phyloP scores from a whole-genome alignment of 371 early-diverging fungal species.

The Amoeboradix gromovi region DNA sequence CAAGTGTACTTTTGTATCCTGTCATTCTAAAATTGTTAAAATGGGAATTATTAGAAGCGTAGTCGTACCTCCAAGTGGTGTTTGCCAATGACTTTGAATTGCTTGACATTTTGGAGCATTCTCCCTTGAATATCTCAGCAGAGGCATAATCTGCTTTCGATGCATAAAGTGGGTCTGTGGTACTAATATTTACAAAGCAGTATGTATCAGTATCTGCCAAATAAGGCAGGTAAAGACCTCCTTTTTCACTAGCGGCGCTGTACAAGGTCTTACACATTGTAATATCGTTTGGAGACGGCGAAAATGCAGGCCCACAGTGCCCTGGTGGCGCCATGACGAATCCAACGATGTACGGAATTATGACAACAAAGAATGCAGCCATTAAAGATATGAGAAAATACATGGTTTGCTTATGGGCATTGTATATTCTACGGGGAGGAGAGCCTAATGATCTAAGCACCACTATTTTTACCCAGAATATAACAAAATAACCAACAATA shows the following conservation, averaged over 20 bases:
- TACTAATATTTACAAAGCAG: background rate
- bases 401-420: conserved; percentile 4
- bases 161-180: too few relatives aligned
- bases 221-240: background rate
- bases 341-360: background rate
- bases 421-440: conserved; percentile 6
- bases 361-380: background rate
- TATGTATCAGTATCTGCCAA: background rate
- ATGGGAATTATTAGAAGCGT: background rate
- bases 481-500: background rate
- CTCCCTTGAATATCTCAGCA: too few relatives aligned
- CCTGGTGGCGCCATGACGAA: background rate
- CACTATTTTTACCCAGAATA: conserved; percentile 4
- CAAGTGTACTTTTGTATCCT: background rate
- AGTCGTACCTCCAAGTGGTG: background rate
- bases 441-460: background rate
- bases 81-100: background rate
- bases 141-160: too few relatives aligned
- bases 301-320: background rate
- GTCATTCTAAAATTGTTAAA: background rate
- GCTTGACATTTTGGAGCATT: background rate
- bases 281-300: background rate
- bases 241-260: background rate
- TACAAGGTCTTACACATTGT: background rate
- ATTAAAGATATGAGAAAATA: conserved; percentile 2